Percentiles rank a stretch among this genome's conserved stretches.
Conservation (phyloP, 164 flowering plant species). For the Piper longum region DNA sequence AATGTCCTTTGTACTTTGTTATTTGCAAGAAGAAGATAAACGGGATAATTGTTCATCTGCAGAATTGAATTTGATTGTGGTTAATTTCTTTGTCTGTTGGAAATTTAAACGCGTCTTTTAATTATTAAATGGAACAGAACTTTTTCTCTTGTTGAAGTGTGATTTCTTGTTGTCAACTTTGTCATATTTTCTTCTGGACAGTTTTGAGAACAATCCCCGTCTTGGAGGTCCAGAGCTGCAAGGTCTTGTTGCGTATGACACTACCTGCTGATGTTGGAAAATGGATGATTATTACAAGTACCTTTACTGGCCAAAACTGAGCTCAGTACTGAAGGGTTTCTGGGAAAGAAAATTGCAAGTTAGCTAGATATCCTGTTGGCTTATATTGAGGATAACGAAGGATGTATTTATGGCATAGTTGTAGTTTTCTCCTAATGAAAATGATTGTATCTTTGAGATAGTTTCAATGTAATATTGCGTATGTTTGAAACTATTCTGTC, state of each 20-base stretch:
- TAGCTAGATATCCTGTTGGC: background rate
- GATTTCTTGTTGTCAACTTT: background rate
- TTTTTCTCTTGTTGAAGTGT: background rate
- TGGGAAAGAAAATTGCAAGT: no score
- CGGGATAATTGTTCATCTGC: background rate
- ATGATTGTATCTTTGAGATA: background rate
- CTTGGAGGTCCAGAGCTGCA: slow-evolving; percentile 87
- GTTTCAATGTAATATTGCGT: background rate
- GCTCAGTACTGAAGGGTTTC: no score
- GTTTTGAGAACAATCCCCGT: slow-evolving; percentile 81
- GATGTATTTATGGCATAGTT: background rate
- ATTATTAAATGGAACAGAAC: background rate
- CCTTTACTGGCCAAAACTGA: background rate
- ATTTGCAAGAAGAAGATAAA: background rate
- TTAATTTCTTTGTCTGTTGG: background rate
- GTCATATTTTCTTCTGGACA: slow-evolving; percentile 9
- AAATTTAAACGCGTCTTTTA: background rate
- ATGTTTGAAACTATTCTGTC: background rate
- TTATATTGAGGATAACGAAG: background rate
- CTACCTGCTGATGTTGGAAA: slow-evolving; percentile 39
- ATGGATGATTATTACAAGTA: background rate
- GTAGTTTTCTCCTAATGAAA: background rate
- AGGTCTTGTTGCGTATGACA: slow-evolving; percentile 82
- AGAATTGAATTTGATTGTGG: background rate
- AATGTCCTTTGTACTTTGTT: no score